phyloP scores from a whole-genome alignment of 2,329 filamentous ascomycete genomes.

The Fusarium irregulare region DNA sequence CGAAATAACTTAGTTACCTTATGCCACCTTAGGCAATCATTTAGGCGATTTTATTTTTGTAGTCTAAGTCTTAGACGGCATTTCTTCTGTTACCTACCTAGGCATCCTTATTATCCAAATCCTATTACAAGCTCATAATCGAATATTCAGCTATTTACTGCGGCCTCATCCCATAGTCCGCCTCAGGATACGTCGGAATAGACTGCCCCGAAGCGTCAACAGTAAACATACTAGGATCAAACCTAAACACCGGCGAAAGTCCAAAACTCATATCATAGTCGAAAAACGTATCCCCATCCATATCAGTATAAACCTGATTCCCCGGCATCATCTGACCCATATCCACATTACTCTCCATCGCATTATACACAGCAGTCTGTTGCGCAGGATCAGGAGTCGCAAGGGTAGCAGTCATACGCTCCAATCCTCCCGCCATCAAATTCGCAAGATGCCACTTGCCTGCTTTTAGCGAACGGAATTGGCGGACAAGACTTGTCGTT shows the following conservation, averaged over 20 bases:
- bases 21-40: no score
- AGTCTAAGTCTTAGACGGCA: no score
- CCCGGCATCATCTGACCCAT: conserved; percentile 35
- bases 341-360: conserved; percentile 35
- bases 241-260: conserved; percentile 44
- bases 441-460: conserved; percentile 61
- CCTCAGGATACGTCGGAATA: conserved; percentile 41
- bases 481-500: conserved; percentile 53
- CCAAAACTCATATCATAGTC: conserved; percentile 49
- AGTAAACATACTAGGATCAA: conserved; percentile 44
- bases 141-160: conserved; percentile 21
- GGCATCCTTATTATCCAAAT: not conserved
- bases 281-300: conserved; percentile 45
- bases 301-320: conserved; percentile 39
- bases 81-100: no score
- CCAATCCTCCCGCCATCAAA: conserved; percentile 61
- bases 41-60: no score
- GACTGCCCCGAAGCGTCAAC: conserved; percentile 42
- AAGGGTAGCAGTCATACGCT: conserved; percentile 52
- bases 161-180: conserved; percentile 39
- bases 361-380: conserved; percentile 17
- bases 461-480: conserved; percentile 55
- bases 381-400: conserved; percentile 23
- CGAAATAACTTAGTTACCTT: no score
- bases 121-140: not conserved